A percentile compares a stretch with the other conserved stretches of the same genome.
Conservation (phyloP, 306 rosid genomes). For the Ziziphus jujuba region DNA sequence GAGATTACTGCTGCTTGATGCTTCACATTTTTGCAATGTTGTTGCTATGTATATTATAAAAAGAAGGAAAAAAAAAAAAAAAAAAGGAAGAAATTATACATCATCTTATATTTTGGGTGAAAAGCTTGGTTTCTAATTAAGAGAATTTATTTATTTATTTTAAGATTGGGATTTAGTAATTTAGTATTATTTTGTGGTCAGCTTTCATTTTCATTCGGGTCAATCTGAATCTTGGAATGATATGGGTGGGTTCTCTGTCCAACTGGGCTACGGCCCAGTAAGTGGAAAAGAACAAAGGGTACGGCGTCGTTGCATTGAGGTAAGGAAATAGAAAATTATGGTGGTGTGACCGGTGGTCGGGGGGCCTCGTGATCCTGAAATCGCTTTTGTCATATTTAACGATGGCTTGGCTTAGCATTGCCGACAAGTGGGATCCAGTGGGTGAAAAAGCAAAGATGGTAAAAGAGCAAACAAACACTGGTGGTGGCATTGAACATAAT, state of each 20-base stretch:
- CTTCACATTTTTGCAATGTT: neutral
- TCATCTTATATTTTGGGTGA: too few relatives aligned
- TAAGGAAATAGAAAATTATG: too few relatives aligned
- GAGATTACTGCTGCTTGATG: neutral
- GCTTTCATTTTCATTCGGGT: constrained; percentile 28
- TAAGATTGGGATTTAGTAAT: too few relatives aligned
- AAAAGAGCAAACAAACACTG: neutral
- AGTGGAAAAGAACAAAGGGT: too few relatives aligned
- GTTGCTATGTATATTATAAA: neutral
- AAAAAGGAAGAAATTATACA: too few relatives aligned
- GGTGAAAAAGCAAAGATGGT: constrained; percentile 1
- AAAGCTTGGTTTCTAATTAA: too few relatives aligned
- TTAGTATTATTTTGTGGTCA: constrained; percentile 18
- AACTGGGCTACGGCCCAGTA: too few relatives aligned
- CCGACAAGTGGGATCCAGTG: constrained; percentile 38
- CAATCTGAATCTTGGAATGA: constrained; percentile 4
- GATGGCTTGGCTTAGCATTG: constrained; percentile 3
- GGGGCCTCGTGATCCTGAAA: neutral
- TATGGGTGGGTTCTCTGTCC: too few relatives aligned
- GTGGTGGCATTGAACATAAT: constrained; percentile 25
- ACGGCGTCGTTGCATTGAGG: too few relatives aligned
- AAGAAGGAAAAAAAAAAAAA: neutral
- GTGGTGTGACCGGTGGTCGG: too few relatives aligned
- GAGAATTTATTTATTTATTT: too few relatives aligned
- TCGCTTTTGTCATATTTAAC: neutral